These are phyloP conservation scores for Jacaranda copaia DNA, from an alignment of 257 asterid genomes.

Conservation along the genomic window DNA sequence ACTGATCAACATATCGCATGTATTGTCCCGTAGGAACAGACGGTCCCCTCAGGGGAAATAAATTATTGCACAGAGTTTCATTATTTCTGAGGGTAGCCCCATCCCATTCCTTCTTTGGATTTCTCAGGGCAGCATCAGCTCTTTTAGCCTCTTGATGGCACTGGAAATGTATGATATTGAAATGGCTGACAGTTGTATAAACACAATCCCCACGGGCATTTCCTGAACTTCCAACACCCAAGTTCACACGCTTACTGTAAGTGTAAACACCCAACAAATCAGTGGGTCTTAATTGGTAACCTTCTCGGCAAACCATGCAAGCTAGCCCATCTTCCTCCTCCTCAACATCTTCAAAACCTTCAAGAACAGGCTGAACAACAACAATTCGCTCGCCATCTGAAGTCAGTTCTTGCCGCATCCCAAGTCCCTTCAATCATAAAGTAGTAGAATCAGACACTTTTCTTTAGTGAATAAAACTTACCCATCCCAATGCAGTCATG, in stretches of 20 bases:
- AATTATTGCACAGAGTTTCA: slow-evolving; percentile 91
- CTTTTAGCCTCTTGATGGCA: slow-evolving; percentile 99
- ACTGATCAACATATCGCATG: slow-evolving; percentile 87
- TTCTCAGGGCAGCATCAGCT: slow-evolving; percentile 90
- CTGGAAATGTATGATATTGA: slow-evolving; percentile 97
- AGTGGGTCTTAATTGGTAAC: slow-evolving; percentile 85
- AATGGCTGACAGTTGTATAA: slow-evolving; percentile 97
- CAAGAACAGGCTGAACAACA: slow-evolving; percentile 83
- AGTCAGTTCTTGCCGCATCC: slow-evolving; percentile 82
- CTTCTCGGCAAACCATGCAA: slow-evolving; percentile 99
- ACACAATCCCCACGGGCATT: slow-evolving; percentile 96
- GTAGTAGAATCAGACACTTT: slow-evolving; percentile 25
- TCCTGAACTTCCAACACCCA: slow-evolving; percentile 88
- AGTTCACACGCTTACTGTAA: slow-evolving; percentile 93
- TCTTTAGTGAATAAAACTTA: slow-evolving; percentile 13
- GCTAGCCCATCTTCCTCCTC: slow-evolving; percentile 97
- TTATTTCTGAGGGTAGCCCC: slow-evolving; percentile 98
- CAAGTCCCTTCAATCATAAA: slow-evolving; percentile 74
- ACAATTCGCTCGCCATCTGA: slow-evolving; percentile 94
- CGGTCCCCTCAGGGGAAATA: slow-evolving; percentile 89
- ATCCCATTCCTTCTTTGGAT: slow-evolving; percentile 99
- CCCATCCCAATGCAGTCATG: background rate
- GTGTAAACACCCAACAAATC: slow-evolving; percentile 90
- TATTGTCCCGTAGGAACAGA: slow-evolving; percentile 88
- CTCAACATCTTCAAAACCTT: slow-evolving; percentile 93